These are phyloP conservation scores for Allium cepa DNA, from an alignment of 106 monocot species.

Conservation along the genomic window DNA sequence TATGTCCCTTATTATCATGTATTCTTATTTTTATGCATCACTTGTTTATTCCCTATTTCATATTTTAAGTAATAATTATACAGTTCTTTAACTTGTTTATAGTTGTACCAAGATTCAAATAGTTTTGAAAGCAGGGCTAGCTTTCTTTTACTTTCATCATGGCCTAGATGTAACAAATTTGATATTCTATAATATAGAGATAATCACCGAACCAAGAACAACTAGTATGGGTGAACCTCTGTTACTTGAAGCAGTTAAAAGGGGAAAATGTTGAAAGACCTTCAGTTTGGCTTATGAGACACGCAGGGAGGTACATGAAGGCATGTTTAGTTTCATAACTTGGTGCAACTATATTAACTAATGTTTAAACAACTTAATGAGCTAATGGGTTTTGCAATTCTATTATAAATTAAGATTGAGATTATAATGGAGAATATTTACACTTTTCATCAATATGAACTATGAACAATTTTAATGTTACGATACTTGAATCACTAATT, in stretches of 20 bases:
- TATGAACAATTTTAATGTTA: no score
- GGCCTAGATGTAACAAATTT: neutral
- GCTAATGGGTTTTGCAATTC: no score
- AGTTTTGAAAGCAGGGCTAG: no score
- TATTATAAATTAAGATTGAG: no score
- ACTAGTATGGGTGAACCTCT: constrained; percentile 40
- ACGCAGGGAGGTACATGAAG: constrained; percentile 99
- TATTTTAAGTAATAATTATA: no score
- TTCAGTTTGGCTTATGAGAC: constrained; percentile 98
- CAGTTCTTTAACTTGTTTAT: neutral
- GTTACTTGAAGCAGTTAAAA: constrained; percentile 59
- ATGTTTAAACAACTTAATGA: constrained; percentile 73
- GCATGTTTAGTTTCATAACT: constrained; percentile 62
- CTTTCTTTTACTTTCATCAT: neutral
- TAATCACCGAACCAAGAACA: constrained; percentile 37
- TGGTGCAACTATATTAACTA: no score
- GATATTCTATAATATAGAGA: constrained; percentile 25
- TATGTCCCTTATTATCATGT: no score
- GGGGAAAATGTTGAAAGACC: constrained; percentile 80
- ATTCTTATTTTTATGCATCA: no score
- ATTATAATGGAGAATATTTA: no score
- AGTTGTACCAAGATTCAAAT: neutral
- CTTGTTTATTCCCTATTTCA: no score
- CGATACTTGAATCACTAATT: no score
- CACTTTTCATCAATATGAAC: neutral